Evolutionary conservation across 345 rosid species (phyloP).

Genomic region (Lagerstroemia speciosa): DNA sequence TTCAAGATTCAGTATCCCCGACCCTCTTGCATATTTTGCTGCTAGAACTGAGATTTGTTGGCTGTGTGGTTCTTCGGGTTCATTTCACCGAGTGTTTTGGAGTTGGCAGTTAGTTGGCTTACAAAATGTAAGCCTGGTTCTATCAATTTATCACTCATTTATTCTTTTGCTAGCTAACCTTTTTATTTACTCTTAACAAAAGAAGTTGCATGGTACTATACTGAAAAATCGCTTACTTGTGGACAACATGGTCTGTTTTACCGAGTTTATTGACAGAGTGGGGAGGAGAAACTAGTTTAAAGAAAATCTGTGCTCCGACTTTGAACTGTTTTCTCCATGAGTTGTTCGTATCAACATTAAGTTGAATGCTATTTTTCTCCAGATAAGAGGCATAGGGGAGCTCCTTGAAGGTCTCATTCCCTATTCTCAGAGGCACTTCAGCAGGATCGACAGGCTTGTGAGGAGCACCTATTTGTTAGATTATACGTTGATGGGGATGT

Average conservation of each 20-base stretch:
- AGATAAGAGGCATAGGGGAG: constrained; percentile 79
- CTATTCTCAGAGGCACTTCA: constrained; percentile 82
- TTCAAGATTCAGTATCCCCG: neutral
- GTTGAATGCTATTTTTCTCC: constrained; percentile 10
- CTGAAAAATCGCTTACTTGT: neutral
- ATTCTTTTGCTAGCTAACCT: neutral
- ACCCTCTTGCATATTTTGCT: neutral
- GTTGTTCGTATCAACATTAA: neutral
- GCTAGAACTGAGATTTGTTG: neutral
- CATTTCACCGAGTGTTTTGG: neutral
- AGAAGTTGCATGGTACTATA: neutral
- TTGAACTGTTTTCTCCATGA: constrained; percentile 2
- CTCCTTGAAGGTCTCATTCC: constrained; percentile 83
- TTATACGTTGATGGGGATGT: constrained; percentile 77
- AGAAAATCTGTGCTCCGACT: neutral
- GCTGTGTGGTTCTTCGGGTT: neutral
- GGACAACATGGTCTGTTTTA: neutral
- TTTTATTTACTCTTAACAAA: neutral
- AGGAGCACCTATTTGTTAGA: constrained; percentile 87
- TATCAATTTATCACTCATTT: neutral
- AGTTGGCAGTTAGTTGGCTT: neutral
- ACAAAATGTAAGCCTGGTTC: neutral
- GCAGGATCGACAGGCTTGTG: constrained; percentile 75
- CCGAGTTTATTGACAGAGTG: neutral
- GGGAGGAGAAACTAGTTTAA: neutral